Base-by-base conservation (phyloP, 116 monocot species). In the Papilionanthe hybrid region DNA sequence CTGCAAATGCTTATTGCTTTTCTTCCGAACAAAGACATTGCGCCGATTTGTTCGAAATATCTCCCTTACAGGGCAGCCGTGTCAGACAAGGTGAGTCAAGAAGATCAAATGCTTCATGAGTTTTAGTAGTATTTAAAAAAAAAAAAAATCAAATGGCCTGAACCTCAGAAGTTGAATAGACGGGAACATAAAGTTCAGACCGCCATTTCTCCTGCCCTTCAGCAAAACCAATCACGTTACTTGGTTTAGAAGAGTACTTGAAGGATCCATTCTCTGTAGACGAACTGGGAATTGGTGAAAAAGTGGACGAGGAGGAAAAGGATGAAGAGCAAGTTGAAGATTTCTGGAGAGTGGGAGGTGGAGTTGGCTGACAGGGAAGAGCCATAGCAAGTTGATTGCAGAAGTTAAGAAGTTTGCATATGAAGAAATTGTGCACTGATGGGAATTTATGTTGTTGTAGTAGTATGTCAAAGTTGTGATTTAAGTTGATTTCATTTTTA, bases 151-250 rank as follows among this genome's bases (percentile, higher is more conserved):
- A 75, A 49, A 43, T 29, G 1, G 10, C 10, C 5, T 72, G 43
- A 72, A 75, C 75, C 75, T 75, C 49, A 75, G 45, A 75, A 75
- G 75, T 50, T 23, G 75, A 75, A 49, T 75, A 75, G 49, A 75
- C 49, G 7, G 75, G 75, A 75, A 75, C 27, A n/a, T 28, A 28
- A 23, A 49, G 50, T 22, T 50, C 75, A 28, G 49, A 3, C 49
- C 11, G 75, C 23, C 49, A 50, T 23, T 50, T 28, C 49, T 25
- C 75, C 4, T 6, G 28, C 13, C 32, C 37, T 30, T 3, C 13
- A 37, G 37, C 32, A 17, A 69, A 65, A 65, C 65, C 65, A 25
- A 65, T 13, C 69, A 30, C 69, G 7, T 29, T 7, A 29, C 22
- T 20, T n/a, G 49, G 49, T 49, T 75, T 49, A 15, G 27, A 49